Evolutionary conservation across 257 asterid genomes (phyloP), one percentile per base, ranked within the genome.

Genomic region (Asclepias syriaca): DNA sequence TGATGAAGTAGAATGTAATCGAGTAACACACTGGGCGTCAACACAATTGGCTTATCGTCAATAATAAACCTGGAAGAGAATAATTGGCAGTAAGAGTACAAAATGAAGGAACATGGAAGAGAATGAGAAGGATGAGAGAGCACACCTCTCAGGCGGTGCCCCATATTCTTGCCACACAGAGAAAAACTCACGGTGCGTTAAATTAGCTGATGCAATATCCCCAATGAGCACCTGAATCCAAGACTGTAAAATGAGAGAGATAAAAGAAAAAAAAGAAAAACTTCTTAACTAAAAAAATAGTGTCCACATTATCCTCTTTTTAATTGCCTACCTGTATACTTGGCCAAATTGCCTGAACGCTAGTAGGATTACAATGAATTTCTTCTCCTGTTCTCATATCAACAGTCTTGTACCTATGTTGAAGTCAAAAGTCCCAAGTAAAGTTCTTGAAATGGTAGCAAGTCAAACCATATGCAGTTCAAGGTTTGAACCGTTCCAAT

Each of bases 281-380:
- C 63, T 50, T 65, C 68, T 73, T 70, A 46, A 61, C 18, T 19
- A 70, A 60, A 61, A 61, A 59, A 29, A 49, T n/a, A 24, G 64
- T 21, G 24, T 18, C 18, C 58, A 45, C 15, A 8, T 40, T 32
- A 58, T 66, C n/a, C 21, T 51, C 37, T 46, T 29, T 16, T 34
- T 69, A 32, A 34, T 34, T 34, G 39, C 66, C 65, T 69, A 88
- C 98, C 95, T 94, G 99, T 73, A 94, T 84, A 70, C 97, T 97
- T 12, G 99, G 99, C 97, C 99, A 94, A 81, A 94, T 91, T 75
- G 99, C 99, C 82, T 91, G 99, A 69, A 94, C 95, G 84, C 99
- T 94, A 9, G 97, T 91, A 73, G 91, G 96, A 81, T 94, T 97
- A 96, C 97, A 87, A 74, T 83, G 89, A 39, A 97, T 94, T 70